These are phyloP conservation scores for Ambrosiella xylebori DNA, from an alignment of 2,329 filamentous ascomycete genomes.

Conservation along the genomic window DNA sequence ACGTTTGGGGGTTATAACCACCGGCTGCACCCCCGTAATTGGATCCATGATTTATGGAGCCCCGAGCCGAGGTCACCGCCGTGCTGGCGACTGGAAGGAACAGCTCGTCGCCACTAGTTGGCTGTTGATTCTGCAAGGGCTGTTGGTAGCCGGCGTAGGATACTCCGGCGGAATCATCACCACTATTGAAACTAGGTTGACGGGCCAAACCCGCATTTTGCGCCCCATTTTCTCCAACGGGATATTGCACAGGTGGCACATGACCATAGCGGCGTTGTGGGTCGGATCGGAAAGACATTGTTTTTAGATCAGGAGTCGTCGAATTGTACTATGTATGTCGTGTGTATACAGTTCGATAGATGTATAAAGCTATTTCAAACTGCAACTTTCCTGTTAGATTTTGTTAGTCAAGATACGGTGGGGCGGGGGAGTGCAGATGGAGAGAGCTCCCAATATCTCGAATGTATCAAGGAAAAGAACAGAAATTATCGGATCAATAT, in stretches of 20 bases:
- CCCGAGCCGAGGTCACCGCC: constrained; percentile 11
- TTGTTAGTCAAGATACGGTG: neutral
- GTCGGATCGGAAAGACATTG: constrained; percentile 48
- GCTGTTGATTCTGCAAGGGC: constrained; percentile 13
- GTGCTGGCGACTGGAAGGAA: constrained; percentile 10
- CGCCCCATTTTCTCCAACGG: constrained; percentile 22
- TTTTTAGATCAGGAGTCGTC: constrained; percentile 3
- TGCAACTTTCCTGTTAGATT: neutral
- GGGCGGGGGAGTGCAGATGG: no score
- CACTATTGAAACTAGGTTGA: constrained; percentile 57
- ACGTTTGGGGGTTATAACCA: constrained; percentile 9
- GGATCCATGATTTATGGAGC: constrained; percentile 15
- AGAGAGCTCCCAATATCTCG: no score
- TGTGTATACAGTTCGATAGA: neutral
- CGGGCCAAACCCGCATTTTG: constrained; percentile 27
- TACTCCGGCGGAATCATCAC: constrained; percentile 44
- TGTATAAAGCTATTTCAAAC: neutral
- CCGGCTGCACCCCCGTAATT: constrained; percentile 12
- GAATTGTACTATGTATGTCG: neutral
- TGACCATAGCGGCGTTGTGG: constrained; percentile 48
- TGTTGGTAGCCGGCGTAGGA: constrained; percentile 18
- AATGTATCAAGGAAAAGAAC: no score
- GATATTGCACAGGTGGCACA: constrained; percentile 48
- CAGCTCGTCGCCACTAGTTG: constrained; percentile 7
- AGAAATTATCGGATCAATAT: no score